Conservation (phyloP, 148 eudicot genomes). For the Camellia granthamiana region DNA sequence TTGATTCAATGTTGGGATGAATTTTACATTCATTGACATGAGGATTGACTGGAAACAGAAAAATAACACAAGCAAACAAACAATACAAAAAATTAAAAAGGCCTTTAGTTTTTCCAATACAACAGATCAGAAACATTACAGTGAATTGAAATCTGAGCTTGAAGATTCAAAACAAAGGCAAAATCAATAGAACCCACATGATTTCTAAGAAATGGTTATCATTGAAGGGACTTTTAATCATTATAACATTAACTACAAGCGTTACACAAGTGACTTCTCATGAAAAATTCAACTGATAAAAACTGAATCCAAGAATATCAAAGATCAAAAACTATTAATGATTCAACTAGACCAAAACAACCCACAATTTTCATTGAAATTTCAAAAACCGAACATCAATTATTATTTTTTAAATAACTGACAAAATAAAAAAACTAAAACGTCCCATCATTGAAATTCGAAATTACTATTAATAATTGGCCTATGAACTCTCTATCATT, state of each 20-base stretch:
- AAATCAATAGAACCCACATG: background rate
- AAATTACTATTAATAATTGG: background rate
- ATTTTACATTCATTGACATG: background rate
- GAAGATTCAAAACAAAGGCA: background rate
- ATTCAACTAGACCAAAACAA: background rate
- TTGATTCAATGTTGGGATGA: background rate
- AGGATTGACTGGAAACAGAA: background rate
- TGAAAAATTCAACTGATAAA: background rate
- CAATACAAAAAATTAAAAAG: background rate
- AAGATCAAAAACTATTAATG: background rate
- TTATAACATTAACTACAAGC: background rate
- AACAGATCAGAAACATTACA: background rate
- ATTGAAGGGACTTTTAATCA: background rate
- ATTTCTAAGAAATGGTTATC: background rate
- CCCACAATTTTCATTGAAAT: background rate
- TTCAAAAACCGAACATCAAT: background rate
- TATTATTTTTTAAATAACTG: background rate
- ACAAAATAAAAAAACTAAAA: background rate
- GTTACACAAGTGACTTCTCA: background rate
- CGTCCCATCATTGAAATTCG: background rate
- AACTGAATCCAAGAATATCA: background rate
- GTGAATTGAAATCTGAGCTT: background rate
- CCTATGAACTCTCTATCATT: background rate
- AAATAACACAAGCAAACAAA: background rate
- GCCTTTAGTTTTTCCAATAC: no score